These are phyloP conservation scores for Exophiala aquamarina DNA, from an alignment of 2,329 filamentous ascomycete species.

Conservation along the genomic window DNA sequence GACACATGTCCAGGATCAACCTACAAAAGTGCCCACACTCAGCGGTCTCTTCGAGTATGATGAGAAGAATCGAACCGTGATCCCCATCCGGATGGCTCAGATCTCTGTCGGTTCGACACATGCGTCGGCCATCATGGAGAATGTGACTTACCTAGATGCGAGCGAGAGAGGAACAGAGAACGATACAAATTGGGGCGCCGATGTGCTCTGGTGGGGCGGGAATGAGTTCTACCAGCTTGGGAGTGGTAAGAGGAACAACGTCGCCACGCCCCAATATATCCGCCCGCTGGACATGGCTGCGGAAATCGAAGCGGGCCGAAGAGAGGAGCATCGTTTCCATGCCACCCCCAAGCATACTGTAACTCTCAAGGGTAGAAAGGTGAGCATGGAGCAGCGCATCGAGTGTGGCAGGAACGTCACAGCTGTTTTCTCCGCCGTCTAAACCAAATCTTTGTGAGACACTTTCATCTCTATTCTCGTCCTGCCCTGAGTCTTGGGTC, in stretches of 20 bases:
- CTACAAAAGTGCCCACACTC: slow-evolving; percentile 77
- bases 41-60: slow-evolving; percentile 86
- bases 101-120: slow-evolving; percentile 79
- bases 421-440: slow-evolving; percentile 73
- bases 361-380: slow-evolving; percentile 67
- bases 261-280: slow-evolving; percentile 74
- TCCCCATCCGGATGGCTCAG: slow-evolving; percentile 74
- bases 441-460: slow-evolving; percentile 4
- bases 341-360: slow-evolving; percentile 75
- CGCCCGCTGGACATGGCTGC: slow-evolving; percentile 68
- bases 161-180: slow-evolving; percentile 54
- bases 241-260: slow-evolving; percentile 82
- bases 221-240: slow-evolving; percentile 94
- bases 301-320: slow-evolving; percentile 61
- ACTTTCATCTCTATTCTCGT: neutral
- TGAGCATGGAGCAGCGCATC: slow-evolving; percentile 79
- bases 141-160: slow-evolving; percentile 68
- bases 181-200: slow-evolving; percentile 83
- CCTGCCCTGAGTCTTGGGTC: neutral
- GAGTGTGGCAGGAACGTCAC: slow-evolving; percentile 83
- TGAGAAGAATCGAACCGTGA: slow-evolving; percentile 64
- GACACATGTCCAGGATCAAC: slow-evolving; percentile 79
- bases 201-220: slow-evolving; percentile 90
- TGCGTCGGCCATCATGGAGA: slow-evolving; percentile 78
- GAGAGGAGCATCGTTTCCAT: slow-evolving; percentile 73